These are phyloP conservation scores for Coemansia sp. DNA, from an alignment of 192 early-diverging fungal genomes.

Conservation along the genomic window DNA sequence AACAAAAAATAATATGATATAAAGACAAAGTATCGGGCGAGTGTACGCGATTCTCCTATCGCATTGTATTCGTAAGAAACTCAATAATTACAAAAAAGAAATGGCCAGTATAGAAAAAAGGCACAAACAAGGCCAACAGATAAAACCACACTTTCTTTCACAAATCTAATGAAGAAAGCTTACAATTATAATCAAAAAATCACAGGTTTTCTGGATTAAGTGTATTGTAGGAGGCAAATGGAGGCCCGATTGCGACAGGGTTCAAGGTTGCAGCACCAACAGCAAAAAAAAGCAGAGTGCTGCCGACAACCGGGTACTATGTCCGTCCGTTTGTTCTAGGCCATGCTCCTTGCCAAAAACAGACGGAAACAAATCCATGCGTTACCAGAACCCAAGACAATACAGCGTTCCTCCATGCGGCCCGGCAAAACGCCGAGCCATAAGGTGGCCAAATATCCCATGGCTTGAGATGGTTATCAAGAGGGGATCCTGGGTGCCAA, in stretches of 20 bases:
- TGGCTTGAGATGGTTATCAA: background rate
- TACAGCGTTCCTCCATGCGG: conserved; percentile 18
- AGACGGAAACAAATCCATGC: background rate
- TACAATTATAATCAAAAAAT: too few species aligned
- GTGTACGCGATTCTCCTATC: too few species aligned
- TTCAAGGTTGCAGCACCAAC: conserved; percentile 6
- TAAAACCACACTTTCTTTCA: too few species aligned
- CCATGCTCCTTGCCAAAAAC: conserved; percentile 5
- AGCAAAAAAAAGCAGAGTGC: background rate
- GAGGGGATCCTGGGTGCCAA: conserved; percentile 16
- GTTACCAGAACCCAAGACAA: background rate
- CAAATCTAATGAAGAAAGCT: too few species aligned
- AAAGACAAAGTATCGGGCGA: too few species aligned
- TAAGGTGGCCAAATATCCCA: conserved; percentile 20
- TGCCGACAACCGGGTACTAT: conserved; percentile 46
- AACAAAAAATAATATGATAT: too few species aligned
- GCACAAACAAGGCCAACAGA: too few species aligned
- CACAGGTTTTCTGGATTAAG: background rate
- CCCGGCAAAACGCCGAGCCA: conserved; percentile 19
- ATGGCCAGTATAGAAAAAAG: too few species aligned
- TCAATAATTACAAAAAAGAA: too few species aligned
- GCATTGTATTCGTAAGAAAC: too few species aligned
- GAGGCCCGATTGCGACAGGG: conserved; percentile 41
- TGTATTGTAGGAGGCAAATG: conserved; percentile 40
- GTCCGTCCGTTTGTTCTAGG: conserved; percentile 33